phyloP scores from a whole-genome alignment of 2,329 filamentous ascomycete genomes.

The Phialophora expanda region DNA sequence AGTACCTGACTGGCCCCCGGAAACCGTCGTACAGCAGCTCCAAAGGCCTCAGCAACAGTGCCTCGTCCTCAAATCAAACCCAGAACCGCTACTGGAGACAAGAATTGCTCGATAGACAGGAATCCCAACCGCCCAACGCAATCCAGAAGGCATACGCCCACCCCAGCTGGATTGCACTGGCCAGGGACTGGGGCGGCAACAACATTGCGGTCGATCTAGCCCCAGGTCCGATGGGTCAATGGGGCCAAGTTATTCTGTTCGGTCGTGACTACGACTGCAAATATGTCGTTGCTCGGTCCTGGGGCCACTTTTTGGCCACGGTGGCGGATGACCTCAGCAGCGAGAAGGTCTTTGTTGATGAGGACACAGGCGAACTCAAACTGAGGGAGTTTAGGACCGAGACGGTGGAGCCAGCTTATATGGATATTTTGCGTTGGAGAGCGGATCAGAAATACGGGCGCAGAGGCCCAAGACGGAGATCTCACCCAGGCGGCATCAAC shows the following conservation, averaged over 20 bases:
- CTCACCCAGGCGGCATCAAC: slow-evolving; percentile 58
- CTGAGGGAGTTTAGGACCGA: slow-evolving; percentile 87
- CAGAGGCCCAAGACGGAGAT: slow-evolving; percentile 55
- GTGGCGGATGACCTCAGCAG: slow-evolving; percentile 90
- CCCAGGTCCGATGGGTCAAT: slow-evolving; percentile 84
- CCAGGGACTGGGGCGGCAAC: slow-evolving; percentile 98
- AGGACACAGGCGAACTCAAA: slow-evolving; percentile 89
- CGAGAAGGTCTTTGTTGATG: slow-evolving; percentile 89
- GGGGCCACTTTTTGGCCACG: slow-evolving; percentile 82
- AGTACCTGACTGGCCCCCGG: slow-evolving; percentile 71
- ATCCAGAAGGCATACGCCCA: slow-evolving; percentile 94
- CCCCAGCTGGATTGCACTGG: slow-evolving; percentile 92
- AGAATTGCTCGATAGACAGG: slow-evolving; percentile 81
- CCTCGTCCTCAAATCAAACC: slow-evolving; percentile 62
- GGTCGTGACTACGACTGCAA: slow-evolving; percentile 98
- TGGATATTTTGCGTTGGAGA: slow-evolving; percentile 94
- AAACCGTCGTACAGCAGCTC: slow-evolving; percentile 68
- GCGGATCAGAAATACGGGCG: slow-evolving; percentile 92
- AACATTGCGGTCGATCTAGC: slow-evolving; percentile 92
- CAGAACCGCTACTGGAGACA: slow-evolving; percentile 74
- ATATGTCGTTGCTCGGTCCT: slow-evolving; percentile 92
- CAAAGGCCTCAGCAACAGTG: slow-evolving; percentile 71
- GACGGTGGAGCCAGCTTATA: slow-evolving; percentile 88
- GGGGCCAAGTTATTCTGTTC: slow-evolving; percentile 96
- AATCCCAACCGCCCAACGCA: slow-evolving; percentile 82